Conservation (phyloP, 495 filamentous ascomycete species). For the Podospora comata region DNA sequence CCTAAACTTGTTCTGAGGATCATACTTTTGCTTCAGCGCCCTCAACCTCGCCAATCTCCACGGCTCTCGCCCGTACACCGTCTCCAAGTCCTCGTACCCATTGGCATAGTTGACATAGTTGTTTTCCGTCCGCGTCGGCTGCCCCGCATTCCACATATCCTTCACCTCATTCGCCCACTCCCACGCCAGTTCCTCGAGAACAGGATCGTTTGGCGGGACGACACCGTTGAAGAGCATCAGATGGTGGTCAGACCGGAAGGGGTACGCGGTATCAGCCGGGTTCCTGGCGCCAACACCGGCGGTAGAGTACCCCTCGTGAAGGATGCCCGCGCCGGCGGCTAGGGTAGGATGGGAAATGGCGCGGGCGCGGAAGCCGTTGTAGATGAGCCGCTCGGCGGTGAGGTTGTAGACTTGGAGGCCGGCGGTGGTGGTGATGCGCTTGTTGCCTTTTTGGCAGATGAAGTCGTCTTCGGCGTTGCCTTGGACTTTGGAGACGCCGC, state of each 20-base stretch:
- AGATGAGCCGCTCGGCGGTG: slow-evolving; percentile 24
- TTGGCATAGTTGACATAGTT: slow-evolving; percentile 50
- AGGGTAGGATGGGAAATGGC: slow-evolving; percentile 18
- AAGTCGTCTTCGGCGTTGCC: not conserved
- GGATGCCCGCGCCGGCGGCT: slow-evolving; percentile 21
- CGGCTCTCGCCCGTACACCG: slow-evolving; percentile 45
- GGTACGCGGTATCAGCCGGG: slow-evolving; percentile 35
- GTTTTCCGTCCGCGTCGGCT: slow-evolving; percentile 2
- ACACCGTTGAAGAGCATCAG: slow-evolving; percentile 12
- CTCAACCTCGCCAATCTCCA: slow-evolving; percentile 42
- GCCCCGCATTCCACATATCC: slow-evolving; percentile 9
- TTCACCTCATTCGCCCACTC: slow-evolving; percentile 9
- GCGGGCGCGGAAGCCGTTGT: slow-evolving; percentile 18
- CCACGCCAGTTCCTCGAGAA: slow-evolving; percentile 8
- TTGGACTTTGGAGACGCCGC: slow-evolving; percentile 12
- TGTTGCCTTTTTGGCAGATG: slow-evolving; percentile 7
- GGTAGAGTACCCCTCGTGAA: slow-evolving; percentile 43
- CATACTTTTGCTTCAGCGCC: slow-evolving; percentile 40
- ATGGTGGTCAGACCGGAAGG: slow-evolving; percentile 32
- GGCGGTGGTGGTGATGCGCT: slow-evolving; percentile 6
- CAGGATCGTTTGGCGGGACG: not conserved
- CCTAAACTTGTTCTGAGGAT: slow-evolving; percentile 44
- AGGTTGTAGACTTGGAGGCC: slow-evolving; percentile 25
- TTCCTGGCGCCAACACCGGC: slow-evolving; percentile 30
- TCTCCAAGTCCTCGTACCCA: slow-evolving; percentile 38